phyloP scores from a whole-genome alignment of 257 asterid species.

The Lycium barbarum region DNA sequence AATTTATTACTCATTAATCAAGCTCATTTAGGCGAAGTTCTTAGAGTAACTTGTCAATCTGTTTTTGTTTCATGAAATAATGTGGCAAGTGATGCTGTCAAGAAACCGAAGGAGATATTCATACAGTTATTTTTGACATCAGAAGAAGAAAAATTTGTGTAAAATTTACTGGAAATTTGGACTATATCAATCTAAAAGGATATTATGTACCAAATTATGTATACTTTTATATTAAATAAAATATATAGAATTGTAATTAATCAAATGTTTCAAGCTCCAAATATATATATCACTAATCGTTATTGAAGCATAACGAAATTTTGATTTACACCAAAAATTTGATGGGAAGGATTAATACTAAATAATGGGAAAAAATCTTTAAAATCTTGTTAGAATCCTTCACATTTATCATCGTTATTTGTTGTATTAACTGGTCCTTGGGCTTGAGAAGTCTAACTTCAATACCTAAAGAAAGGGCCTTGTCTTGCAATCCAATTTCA shows the following conservation, averaged over 20 bases:
- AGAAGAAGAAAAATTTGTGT: too few relatives aligned
- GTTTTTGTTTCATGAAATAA: background rate
- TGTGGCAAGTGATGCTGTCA: background rate
- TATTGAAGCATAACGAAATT: background rate
- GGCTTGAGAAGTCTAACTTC: conserved; percentile 1
- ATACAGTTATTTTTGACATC: too few relatives aligned
- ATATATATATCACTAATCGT: background rate
- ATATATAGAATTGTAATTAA: background rate
- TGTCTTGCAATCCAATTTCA: background rate
- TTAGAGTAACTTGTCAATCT: background rate
- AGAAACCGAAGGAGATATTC: background rate
- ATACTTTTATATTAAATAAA: background rate
- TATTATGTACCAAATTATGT: background rate
- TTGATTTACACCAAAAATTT: too few relatives aligned
- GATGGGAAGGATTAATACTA: background rate
- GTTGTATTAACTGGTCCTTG: background rate
- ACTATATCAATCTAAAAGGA: background rate
- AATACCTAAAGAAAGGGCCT: background rate
- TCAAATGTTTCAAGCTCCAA: background rate
- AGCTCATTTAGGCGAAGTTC: background rate
- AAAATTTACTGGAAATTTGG: too few relatives aligned
- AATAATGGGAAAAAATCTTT: background rate
- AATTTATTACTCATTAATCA: background rate
- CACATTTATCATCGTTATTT: background rate
- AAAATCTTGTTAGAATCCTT: conserved; percentile 3